Base-by-base conservation (phyloP, 75 land plant genomes). In the Adiantum capillusveneris region DNA sequence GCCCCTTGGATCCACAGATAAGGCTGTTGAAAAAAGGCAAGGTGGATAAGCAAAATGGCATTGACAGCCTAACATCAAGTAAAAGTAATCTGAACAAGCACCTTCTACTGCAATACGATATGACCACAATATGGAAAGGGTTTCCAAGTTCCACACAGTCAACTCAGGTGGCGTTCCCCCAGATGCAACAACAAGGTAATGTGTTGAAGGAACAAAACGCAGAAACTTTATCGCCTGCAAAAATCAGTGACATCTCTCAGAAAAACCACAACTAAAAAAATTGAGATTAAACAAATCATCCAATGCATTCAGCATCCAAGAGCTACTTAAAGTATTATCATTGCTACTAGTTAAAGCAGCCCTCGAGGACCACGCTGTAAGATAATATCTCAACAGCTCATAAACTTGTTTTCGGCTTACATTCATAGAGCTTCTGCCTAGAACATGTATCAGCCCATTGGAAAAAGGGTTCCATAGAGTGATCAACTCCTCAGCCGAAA, bases 101-200 rank as follows among this genome's bases (percentile, higher is more conserved):
- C 96, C 90, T 73, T 93, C 87, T 48, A 62, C 77, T 27, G 57
- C 37, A 63, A 93, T 69, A 57, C 65, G 66, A 48, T 83, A 85
- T 41, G 90, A 81, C 98, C 98, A 93, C 24, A 59, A 44, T 7
- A 78, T 17, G 39, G 81, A 81, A 19, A 85, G 59, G 18, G 85
- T 81, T 57, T 82, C 71, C 68, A 85, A 20, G 56, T 67, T 81
- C 98, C 98, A 93, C 17, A 93, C 81, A 31, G 74, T 72, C 3
- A 89, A 56, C 31, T 77, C 75, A 22, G 90, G 75, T 17, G 37
- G 72, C 29, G 70, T 63, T 31, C 85, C 81, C 3, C 44, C 54
- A 1, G 94, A 84, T 31, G 77, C 67, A 18, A 90, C 69, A 31
- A 89, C 90, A 29, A 93, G 77, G 78, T 73, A 69, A 22, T 75